Evolutionary conservation across 192 early-diverging fungal species (phyloP), one percentile per base, ranked within the genome.

Genomic region (Linnemannia elongata): DNA sequence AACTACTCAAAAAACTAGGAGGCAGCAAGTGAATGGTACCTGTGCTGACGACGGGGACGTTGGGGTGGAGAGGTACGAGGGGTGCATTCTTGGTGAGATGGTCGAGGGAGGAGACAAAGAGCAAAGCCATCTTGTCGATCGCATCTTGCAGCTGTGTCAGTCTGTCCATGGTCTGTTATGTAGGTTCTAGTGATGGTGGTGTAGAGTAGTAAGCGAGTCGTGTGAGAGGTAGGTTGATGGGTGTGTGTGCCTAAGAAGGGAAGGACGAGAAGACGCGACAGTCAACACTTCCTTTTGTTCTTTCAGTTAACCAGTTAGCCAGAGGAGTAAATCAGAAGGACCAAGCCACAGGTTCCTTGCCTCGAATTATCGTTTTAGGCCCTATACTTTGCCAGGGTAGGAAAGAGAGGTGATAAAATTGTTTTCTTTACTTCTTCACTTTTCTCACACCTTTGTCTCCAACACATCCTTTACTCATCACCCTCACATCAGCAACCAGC

Each of bases 61-160:
- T 76, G 6, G 76, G 76, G 49, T 89, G 88, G 9, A 91, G 81
- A 41, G 84, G 75, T 5, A 87, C 85, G 12, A 87, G 76, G 13
- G 85, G 79, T 0, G 85, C 85, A 63, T 78, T 77, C 85, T 87
- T 87, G 39, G 79, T 81, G 71, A 92, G 89, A 81, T 92, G 90
- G 76, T 92, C 87, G 55, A 92, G 90, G 30, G 90, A 91, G 69
- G 90, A 91, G 76, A 89, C 88, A 74, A 92, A 92, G 78, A 92
- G 88, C 30, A 89, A 75, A 20, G 91, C 88, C 86, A 90, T 82
- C 83, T 92, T 82, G 81, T 91, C 91, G 66, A 92, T 90, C 1
- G 91, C 88, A 89, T 92, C 89, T 72, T 92, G 91, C 15, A 92
- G 72, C 76, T 92, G 91, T 4, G 91, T 92, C 44, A 92, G 77